Percentiles rank a stretch among this genome's conserved stretches.
These are phyloP conservation scores for Lasiodiplodia sp. DNA, from an alignment of 2,329 filamentous ascomycete genomes.

Conservation along the genomic window DNA sequence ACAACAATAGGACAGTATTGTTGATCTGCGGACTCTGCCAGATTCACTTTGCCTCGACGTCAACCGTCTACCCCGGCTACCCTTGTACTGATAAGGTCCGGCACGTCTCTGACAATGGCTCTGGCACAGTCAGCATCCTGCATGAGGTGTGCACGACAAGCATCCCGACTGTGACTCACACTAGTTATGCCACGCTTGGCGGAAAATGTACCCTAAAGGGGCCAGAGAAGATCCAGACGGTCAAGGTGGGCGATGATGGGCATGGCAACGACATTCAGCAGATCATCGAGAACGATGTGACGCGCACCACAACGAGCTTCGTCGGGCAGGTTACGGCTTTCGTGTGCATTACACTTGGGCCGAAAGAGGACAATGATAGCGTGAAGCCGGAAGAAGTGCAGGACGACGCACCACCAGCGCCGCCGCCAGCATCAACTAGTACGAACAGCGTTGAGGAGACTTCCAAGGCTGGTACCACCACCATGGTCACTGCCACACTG, in stretches of 20 bases:
- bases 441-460: too few relatives aligned
- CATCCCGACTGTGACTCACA: background rate
- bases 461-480: too few relatives aligned
- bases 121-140: background rate
- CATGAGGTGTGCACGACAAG: background rate
- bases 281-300: background rate
- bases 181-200: background rate
- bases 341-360: background rate
- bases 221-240: too few relatives aligned
- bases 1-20: background rate
- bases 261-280: background rate
- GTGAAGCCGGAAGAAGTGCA: background rate
- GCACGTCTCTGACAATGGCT: background rate
- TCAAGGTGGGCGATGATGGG: background rate
- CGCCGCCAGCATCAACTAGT: too few relatives aligned
- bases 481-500: too few relatives aligned
- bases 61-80: background rate
- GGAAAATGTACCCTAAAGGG: background rate
- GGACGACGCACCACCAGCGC: background rate
- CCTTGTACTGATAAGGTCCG: background rate
- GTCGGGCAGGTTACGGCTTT: background rate
- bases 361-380: background rate
- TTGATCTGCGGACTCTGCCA: background rate
- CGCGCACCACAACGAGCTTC: background rate
- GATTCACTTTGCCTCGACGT: background rate